These are phyloP conservation scores for Pseudogymnoascus sp. DNA, from an alignment of 2,329 filamentous ascomycete genomes.

Conservation along the genomic window DNA sequence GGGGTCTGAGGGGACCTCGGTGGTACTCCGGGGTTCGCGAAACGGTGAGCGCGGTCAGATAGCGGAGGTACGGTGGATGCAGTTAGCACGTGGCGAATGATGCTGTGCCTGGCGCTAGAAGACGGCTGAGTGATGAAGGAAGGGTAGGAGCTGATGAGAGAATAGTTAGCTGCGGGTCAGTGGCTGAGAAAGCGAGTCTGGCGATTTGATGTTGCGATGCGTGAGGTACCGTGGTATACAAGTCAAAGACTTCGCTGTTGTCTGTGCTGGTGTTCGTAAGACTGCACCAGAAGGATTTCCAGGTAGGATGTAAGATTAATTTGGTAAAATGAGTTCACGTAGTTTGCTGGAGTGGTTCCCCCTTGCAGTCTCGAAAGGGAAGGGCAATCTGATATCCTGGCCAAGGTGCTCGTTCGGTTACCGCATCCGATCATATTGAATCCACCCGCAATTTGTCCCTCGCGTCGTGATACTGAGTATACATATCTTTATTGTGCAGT, in stretches of 20 bases:
- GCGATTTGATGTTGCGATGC: neutral
- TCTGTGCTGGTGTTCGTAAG: neutral
- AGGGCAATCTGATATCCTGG: neutral
- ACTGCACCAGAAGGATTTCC: neutral
- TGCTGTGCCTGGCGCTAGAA: conserved; percentile 9
- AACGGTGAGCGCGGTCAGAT: neutral
- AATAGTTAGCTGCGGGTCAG: neutral
- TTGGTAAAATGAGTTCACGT: conserved; percentile 6
- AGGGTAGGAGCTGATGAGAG: neutral
- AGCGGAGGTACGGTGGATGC: neutral
- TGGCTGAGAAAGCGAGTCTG: neutral
- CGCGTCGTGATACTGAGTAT: neutral
- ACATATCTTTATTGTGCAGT: neutral
- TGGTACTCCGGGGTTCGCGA: conserved; percentile 7
- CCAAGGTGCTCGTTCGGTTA: neutral
- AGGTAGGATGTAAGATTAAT: conserved; percentile 8
- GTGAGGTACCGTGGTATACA: neutral
- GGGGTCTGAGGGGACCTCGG: neutral
- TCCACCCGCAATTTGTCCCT: conserved; percentile 3
- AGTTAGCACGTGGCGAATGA: conserved; percentile 6
- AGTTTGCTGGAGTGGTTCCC: neutral
- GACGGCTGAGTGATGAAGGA: neutral
- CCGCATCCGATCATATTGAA: conserved; percentile 7
- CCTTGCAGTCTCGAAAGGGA: neutral
- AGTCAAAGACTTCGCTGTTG: neutral